Percentiles rank a stretch among this genome's conserved stretches.
phyloP scores from a whole-genome alignment of 768 basidiomycete genomes.

The Amanita muscaria region DNA sequence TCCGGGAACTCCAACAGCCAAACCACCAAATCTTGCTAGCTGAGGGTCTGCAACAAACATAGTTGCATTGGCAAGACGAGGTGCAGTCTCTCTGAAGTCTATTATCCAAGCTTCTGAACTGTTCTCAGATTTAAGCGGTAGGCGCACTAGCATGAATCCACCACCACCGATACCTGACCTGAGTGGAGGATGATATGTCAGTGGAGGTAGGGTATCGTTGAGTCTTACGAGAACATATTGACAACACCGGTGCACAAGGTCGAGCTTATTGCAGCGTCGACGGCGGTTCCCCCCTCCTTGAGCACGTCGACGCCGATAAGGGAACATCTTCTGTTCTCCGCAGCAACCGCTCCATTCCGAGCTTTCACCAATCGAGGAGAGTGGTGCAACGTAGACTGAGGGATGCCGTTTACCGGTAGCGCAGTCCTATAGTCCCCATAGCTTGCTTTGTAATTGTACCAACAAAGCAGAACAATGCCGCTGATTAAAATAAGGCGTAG shows the following conservation, averaged over 20 bases:
- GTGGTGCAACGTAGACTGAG: constrained; percentile 17
- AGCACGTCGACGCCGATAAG: constrained; percentile 71
- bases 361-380: constrained; percentile 48
- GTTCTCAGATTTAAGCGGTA: constrained; percentile 43
- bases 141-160: constrained; percentile 77
- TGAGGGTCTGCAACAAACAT: constrained; percentile 63
- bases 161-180: constrained; percentile 85
- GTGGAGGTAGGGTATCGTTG: neutral
- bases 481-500: neutral
- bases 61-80: constrained; percentile 56
- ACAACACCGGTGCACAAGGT: constrained; percentile 76
- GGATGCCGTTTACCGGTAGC: neutral
- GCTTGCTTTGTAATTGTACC: neutral
- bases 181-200: constrained; percentile 5
- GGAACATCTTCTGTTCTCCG: constrained; percentile 82
- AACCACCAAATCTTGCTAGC: constrained; percentile 61
- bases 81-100: constrained; percentile 87
- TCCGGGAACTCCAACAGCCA: constrained; percentile 86
- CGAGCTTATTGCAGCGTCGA: constrained; percentile 78
- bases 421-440: neutral
- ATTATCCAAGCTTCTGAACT: constrained; percentile 61
- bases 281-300: constrained; percentile 81
- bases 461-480: neutral
- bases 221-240: constrained; percentile 81
- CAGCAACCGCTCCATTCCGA: constrained; percentile 76